A percentile compares a stretch with the other conserved stretches of the same genome.
Evolutionary conservation across 345 rosid genomes (phyloP).

Genomic region (Brassica rapa): DNA sequence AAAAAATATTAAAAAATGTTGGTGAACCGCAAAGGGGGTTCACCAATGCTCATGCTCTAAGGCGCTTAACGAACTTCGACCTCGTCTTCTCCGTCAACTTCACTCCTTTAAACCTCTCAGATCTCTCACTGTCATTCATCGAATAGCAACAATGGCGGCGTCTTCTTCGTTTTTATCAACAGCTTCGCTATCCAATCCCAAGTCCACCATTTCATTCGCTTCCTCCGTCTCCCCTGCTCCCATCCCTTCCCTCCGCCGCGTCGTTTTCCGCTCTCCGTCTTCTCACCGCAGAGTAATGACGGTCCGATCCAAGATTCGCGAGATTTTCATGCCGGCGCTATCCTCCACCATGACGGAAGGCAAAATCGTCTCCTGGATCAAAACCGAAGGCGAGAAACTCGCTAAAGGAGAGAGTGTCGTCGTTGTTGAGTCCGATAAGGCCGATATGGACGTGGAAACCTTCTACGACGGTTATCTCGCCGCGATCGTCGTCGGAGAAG

Average conservation of each 20-base stretch:
- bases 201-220: conserved; percentile 45
- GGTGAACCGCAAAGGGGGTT: too few species aligned
- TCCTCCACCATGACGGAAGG: conserved; percentile 99
- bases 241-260: conserved; percentile 35
- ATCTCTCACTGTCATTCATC: conserved; percentile 22
- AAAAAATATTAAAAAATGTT: too few species aligned
- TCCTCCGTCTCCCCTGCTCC: conserved; percentile 41
- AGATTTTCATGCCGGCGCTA: conserved; percentile 98
- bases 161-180: conserved; percentile 46
- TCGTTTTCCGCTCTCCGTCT: conserved; percentile 27
- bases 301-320: conserved; percentile 82
- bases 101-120: conserved; percentile 30
- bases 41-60: too few species aligned
- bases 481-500: conserved; percentile 93
- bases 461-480: conserved; percentile 94
- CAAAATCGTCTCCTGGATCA: conserved; percentile 95
- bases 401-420: conserved; percentile 95
- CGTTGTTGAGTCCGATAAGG: conserved; percentile 95
- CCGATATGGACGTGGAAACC: conserved; percentile 97
- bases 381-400: conserved; percentile 88
- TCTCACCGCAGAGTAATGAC: conserved; percentile 38
- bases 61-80: conserved; percentile 51
- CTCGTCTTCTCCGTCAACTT: conserved; percentile 82
- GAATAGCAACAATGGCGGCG: conserved; percentile 54
- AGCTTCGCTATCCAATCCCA: conserved; percentile 43